These are phyloP conservation scores for Luzula sylvatica DNA, from an alignment of 176 grass and related monocot genomes.

Conservation along the genomic window DNA sequence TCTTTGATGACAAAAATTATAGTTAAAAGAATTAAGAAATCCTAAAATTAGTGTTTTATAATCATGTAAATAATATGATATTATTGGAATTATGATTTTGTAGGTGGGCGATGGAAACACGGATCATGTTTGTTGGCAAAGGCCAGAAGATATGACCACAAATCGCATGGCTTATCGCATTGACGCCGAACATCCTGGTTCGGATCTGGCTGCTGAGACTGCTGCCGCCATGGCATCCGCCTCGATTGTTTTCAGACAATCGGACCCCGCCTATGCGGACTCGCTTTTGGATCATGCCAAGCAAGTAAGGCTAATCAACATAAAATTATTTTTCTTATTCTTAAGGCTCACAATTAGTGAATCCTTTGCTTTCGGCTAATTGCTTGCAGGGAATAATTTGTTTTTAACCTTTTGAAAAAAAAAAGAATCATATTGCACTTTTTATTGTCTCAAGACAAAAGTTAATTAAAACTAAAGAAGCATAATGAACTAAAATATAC, in stretches of 20 bases:
- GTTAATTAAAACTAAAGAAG: too few relatives aligned
- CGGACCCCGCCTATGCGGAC: conserved; percentile 47
- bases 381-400: too few relatives aligned
- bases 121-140: conserved; percentile 78
- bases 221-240: conserved; percentile 81
- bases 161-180: conserved; percentile 69
- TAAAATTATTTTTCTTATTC: too few relatives aligned
- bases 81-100: neutral
- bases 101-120: conserved; percentile 83
- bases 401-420: too few relatives aligned
- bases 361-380: too few relatives aligned
- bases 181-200: conserved; percentile 53
- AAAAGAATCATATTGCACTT: too few relatives aligned
- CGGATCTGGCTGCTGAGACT: conserved; percentile 78
- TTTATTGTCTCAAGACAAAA: too few relatives aligned
- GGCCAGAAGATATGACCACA: conserved; percentile 96
- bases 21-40: neutral
- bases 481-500: too few relatives aligned
- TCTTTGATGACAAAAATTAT: neutral
- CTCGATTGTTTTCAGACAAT: conserved; percentile 54
- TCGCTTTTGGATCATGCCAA: conserved; percentile 55
- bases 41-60: too few relatives aligned
- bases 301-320: conserved; percentile 31
- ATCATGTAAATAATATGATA: neutral
- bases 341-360: too few relatives aligned